phyloP scores from a whole-genome alignment of 805 yeast genomes.

The Saccharomycopsis synnaedendra region DNA sequence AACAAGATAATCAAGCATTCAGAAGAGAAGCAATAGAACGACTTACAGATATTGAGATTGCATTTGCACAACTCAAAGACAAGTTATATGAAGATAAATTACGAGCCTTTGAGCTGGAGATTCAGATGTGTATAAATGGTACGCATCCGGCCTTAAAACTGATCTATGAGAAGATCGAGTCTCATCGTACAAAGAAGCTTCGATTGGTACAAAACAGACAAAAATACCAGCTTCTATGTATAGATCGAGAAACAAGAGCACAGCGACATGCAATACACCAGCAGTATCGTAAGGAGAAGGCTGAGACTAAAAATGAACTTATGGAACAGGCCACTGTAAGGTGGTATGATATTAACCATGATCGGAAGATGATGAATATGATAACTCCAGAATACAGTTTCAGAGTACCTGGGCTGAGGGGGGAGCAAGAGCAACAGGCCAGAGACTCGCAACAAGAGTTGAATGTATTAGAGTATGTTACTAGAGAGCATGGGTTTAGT shows the following conservation, averaged over 20 bases:
- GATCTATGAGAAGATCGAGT: slow-evolving; percentile 59
- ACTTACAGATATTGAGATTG: slow-evolving; percentile 70
- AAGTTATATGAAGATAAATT: slow-evolving; percentile 75
- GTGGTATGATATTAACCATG: slow-evolving; percentile 90
- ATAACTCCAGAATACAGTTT: slow-evolving; percentile 34
- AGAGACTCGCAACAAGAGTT: slow-evolving; percentile 58
- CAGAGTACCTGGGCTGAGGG: slow-evolving; percentile 28
- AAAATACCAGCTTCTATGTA: slow-evolving; percentile 61
- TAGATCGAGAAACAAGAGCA: slow-evolving; percentile 73
- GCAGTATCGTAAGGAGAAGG: slow-evolving; percentile 55
- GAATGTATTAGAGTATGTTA: slow-evolving; percentile 56
- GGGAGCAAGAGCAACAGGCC: slow-evolving; percentile 52
- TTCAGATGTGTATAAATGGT: slow-evolving; percentile 78
- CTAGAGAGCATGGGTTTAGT: slow-evolving; percentile 66
- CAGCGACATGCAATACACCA: slow-evolving; percentile 75
- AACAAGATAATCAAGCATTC: slow-evolving; percentile 24
- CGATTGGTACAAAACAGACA: slow-evolving; percentile 36
- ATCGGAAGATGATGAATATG: slow-evolving; percentile 71
- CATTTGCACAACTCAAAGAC: slow-evolving; percentile 81
- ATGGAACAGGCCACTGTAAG: slow-evolving; percentile 64
- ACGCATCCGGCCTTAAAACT: slow-evolving; percentile 82
- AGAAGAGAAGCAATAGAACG: slow-evolving; percentile 59
- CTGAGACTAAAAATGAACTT: slow-evolving; percentile 55
- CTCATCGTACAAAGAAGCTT: slow-evolving; percentile 62
- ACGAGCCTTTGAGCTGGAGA: slow-evolving; percentile 64